These are phyloP conservation scores for Aphanocladium album DNA, from an alignment of 2,329 filamentous ascomycete genomes.

Conservation along the genomic window DNA sequence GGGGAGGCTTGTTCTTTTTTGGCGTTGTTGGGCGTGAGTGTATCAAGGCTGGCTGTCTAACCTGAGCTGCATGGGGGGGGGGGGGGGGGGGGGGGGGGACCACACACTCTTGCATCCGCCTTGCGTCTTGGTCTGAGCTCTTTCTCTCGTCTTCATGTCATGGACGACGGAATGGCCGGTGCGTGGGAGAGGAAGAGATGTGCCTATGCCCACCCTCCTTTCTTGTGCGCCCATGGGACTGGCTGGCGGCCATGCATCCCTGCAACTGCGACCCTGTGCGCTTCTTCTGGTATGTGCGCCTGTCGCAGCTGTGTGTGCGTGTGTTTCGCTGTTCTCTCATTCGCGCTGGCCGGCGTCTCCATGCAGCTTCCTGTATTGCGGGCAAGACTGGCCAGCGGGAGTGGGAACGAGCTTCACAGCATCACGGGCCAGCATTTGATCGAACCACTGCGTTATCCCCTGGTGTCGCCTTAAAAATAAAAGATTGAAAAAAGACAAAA, in stretches of 20 bases:
- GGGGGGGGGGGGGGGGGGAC: neutral
- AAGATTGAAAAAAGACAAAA: neutral
- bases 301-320: neutral
- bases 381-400: neutral
- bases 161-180: slow-evolving; percentile 7
- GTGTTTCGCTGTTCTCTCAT: neutral
- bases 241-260: neutral
- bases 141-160: neutral
- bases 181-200: neutral
- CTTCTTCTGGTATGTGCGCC: slow-evolving; percentile 3
- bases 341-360: slow-evolving; percentile 8
- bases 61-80: neutral
- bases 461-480: neutral
- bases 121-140: neutral
- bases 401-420: neutral
- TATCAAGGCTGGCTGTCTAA: neutral
- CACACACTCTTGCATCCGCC: neutral
- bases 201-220: neutral
- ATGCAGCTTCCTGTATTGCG: neutral
- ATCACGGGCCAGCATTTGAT: slow-evolving; percentile 10
- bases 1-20: neutral
- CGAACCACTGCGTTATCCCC: neutral
- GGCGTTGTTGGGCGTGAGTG: neutral
- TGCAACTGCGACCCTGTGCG: slow-evolving; percentile 2
- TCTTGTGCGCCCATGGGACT: neutral